Conservation (phyloP, 228 moss, liverwort and hornwort genomes). For the Sphagnum magellanicum region DNA sequence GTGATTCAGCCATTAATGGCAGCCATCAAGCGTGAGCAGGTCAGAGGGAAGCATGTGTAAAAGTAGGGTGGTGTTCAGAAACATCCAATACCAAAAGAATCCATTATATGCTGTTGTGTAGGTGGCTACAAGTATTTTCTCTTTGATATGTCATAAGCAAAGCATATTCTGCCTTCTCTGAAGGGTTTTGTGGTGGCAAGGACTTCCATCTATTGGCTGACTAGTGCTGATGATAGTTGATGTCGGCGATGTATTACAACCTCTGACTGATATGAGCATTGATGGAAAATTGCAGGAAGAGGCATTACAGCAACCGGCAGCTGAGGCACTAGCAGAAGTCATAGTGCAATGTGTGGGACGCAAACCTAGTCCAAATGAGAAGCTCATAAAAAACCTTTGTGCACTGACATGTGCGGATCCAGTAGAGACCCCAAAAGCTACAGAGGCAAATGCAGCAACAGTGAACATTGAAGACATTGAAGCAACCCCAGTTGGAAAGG, state of each 20-base stretch:
- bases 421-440: slow-evolving; percentile 76
- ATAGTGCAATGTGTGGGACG: slow-evolving; percentile 83
- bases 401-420: slow-evolving; percentile 74
- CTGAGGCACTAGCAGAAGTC: slow-evolving; percentile 77
- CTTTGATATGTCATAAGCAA: too few species aligned
- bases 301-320: slow-evolving; percentile 69
- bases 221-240: neutral
- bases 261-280: neutral
- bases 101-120: too few species aligned
- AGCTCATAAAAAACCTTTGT: slow-evolving; percentile 76
- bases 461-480: slow-evolving; percentile 38
- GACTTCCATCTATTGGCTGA: too few species aligned
- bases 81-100: too few species aligned
- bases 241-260: neutral
- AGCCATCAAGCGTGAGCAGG: slow-evolving; percentile 92
- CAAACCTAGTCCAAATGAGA: slow-evolving; percentile 85
- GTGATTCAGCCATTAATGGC: slow-evolving; percentile 86
- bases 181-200: too few species aligned
- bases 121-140: too few species aligned
- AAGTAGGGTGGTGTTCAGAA: neutral
- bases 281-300: slow-evolving; percentile 45
- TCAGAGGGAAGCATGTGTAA: slow-evolving; percentile 5
- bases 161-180: too few species aligned
- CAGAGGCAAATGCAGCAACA: slow-evolving; percentile 43
- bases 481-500: slow-evolving; percentile 34